Conservation (phyloP, 352 stramenopile species). For the Blastocystis sp. region DNA sequence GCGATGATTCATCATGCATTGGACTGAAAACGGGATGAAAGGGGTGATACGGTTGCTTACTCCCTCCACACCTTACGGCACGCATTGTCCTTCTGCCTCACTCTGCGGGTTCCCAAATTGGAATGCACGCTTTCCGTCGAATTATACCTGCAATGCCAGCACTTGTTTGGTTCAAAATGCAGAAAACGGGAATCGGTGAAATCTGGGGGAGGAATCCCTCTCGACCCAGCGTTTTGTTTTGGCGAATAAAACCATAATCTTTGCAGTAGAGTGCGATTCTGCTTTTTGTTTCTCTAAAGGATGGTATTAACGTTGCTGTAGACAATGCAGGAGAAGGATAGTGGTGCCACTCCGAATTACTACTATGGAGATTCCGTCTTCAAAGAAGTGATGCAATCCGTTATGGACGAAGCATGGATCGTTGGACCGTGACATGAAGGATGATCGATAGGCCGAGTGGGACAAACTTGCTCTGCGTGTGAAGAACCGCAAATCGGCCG, state of each 20-base stretch:
- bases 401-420: slow-evolving; percentile 68
- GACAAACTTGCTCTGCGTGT: slow-evolving; percentile 64
- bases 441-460: slow-evolving; percentile 60
- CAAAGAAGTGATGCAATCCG: slow-evolving; percentile 67
- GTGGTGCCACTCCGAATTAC: slow-evolving; percentile 7
- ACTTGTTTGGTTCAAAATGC: too few species aligned
- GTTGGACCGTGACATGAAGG: not conserved
- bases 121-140: too few species aligned
- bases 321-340: slow-evolving; percentile 65
- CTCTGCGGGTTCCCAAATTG: too few species aligned
- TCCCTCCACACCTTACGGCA: too few species aligned
- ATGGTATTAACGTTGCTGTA: slow-evolving; percentile 10
- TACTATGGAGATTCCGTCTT: slow-evolving; percentile 68
- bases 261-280: not conserved
- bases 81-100: too few species aligned
- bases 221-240: too few species aligned
- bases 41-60: not conserved
- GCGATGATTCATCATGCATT: too few species aligned
- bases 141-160: too few species aligned
- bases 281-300: not conserved
- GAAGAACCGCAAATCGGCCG: slow-evolving; percentile 62
- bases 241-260: not conserved
- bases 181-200: too few species aligned
- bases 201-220: too few species aligned
- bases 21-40: not conserved